Evolutionary conservation across 371 early-diverging fungal species (phyloP), one percentile per base, ranked within the genome.

Genomic region (Mortierella sp.): DNA sequence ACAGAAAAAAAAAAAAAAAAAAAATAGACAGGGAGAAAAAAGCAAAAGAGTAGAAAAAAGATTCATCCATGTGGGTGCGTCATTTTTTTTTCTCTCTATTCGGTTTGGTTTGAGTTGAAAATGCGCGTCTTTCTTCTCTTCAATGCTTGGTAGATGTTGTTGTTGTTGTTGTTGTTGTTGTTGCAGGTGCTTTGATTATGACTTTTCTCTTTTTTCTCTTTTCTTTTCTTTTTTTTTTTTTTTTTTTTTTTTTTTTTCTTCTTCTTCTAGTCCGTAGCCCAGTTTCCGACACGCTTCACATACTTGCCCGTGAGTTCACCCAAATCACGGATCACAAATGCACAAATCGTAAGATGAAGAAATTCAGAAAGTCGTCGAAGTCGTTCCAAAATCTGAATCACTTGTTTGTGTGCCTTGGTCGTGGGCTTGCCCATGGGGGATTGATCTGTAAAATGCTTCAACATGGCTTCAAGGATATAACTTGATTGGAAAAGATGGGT

Each of bases 261-360:
- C 5, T 51, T 51, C 18, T 53, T 53, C 16, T 37, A 37, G 37
- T 37, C 37, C 37, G 37, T 53, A 11, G 56, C 25, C 80, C 80
- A 80, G 16, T 69, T 61, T 16, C 70, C 60, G 28, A 74, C 63
- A 11, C 79, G 72, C 28, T 82, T 82, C 15, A 72, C 53, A 52
- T 82, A 82, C 57, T 79, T 82, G 53, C 66, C 72, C 57, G 75
- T 64, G 44, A 82, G 63, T 12, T 72, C 72, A 15, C 75, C 69
- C 29, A 82, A 44, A 55, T 82, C 82, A 6, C 74, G 72, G 21
- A 82, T 64, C 0, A 82, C 82, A 72, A 82, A 82, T 2, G 80
- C 68, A 25, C 82, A 82, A n/a, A 82, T 62, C 6, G 79, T 75
- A 18, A 56, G 56, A 46, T 65, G 62, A 25, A 82, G 56, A 37